A percentile compares a stretch with the other conserved stretches of the same genome.
phyloP scores from a whole-genome alignment of 495 filamentous ascomycete species.

The Filosporella fistucella region DNA sequence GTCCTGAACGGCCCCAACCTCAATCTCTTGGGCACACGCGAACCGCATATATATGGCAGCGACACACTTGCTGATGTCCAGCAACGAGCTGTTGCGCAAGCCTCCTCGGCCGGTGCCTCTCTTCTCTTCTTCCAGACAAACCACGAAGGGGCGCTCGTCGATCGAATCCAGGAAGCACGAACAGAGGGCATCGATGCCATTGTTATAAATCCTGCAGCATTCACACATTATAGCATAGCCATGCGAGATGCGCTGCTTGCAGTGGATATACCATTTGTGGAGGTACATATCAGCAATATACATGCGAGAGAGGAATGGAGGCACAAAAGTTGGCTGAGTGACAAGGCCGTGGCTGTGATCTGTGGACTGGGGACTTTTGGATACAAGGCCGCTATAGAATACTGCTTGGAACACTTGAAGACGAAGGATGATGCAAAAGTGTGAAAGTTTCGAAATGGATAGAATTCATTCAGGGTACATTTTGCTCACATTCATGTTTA shows the following conservation, averaged over 20 bases:
- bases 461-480: too few relatives aligned
- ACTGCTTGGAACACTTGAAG: constrained; percentile 45
- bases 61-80: constrained; percentile 59
- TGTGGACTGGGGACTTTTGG: constrained; percentile 64
- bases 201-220: constrained; percentile 66
- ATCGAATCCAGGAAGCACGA: constrained; percentile 53
- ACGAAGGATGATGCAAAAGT: too few relatives aligned
- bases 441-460: too few relatives aligned
- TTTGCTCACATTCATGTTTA: too few relatives aligned
- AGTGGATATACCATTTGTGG: constrained; percentile 63
- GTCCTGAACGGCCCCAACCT: constrained; percentile 79
- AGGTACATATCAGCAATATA: constrained; percentile 66
- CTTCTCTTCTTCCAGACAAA: constrained; percentile 60
- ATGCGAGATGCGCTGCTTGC: constrained; percentile 63
- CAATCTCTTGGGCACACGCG: constrained; percentile 70
- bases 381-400: constrained; percentile 66
- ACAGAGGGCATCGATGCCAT: constrained; percentile 47
- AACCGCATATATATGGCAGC: constrained; percentile 65
- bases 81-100: constrained; percentile 35
- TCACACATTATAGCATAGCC: constrained; percentile 65
- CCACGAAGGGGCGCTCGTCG: constrained; percentile 60
- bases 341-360: constrained; percentile 65
- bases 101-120: constrained; percentile 32
- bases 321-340: constrained; percentile 62
- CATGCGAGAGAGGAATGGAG: constrained; percentile 61